Evolutionary conservation across 2,329 filamentous ascomycete species (phyloP).

Genomic region (Colletotrichum tabaci): DNA sequence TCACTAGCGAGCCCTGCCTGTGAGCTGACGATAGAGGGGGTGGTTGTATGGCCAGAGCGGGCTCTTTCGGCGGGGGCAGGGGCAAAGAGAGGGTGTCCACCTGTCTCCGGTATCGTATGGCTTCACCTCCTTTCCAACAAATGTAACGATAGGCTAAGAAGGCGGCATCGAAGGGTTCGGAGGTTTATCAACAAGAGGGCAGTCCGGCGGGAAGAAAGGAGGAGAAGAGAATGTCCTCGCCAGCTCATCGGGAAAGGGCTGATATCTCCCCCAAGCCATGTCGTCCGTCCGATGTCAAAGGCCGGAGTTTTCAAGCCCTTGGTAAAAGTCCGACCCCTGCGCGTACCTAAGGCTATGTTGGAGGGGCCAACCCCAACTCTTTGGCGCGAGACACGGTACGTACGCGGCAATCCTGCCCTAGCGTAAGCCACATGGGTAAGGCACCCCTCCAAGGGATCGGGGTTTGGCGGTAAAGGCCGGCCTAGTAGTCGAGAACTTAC

Average conservation of each 20-base stretch:
- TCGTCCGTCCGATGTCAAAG: not conserved
- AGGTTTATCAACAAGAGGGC: not conserved
- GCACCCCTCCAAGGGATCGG: not conserved
- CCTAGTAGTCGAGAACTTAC: not conserved
- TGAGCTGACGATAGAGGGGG: not conserved
- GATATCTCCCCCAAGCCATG: not conserved
- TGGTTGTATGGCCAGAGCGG: too few relatives aligned
- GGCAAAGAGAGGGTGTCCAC: not conserved
- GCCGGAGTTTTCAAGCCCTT: slow-evolving; percentile 2
- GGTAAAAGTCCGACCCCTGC: slow-evolving; percentile 13
- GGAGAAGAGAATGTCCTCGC: not conserved
- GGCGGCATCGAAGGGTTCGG: not conserved
- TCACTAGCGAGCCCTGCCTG: not conserved
- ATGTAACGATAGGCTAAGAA: too few relatives aligned
- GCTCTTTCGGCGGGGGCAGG: not conserved
- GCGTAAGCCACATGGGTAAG: not conserved
- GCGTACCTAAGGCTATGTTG: not conserved
- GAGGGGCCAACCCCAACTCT: not conserved
- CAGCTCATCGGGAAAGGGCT: not conserved
- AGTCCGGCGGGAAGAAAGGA: not conserved
- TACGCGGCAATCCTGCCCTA: not conserved
- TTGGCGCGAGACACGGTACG: not conserved
- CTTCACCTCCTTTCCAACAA: not conserved
- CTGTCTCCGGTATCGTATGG: not conserved
- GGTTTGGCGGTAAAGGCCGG: slow-evolving; percentile 2